Conservation (phyloP, 441 rosid species). For the Erodium trifolium region DNA sequence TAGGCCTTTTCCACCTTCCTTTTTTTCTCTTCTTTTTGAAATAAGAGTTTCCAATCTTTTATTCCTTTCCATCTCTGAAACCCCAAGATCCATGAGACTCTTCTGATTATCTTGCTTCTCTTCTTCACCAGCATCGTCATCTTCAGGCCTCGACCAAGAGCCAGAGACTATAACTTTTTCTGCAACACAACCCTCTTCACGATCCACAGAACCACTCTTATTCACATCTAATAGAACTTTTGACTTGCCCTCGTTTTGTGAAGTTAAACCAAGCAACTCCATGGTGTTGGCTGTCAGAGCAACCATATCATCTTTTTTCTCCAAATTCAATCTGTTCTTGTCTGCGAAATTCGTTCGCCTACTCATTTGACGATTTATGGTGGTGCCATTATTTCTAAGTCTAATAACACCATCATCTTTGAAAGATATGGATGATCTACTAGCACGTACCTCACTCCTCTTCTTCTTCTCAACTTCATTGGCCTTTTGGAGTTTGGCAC, state of each 20-base stretch:
- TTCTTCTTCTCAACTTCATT: constrained; percentile 12
- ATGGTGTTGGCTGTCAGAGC: constrained; percentile 4
- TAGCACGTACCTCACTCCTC: constrained; percentile 9
- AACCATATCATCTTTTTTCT: constrained; percentile 22
- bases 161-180: constrained; percentile 4
- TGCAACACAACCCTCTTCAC: constrained; percentile 9
- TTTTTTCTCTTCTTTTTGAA: constrained; percentile 55
- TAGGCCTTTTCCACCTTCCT: constrained; percentile 39
- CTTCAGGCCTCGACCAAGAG: constrained; percentile 14
- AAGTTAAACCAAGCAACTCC: constrained; percentile 6
- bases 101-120: constrained; percentile 54
- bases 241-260: background rate
- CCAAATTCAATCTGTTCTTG: constrained; percentile 22
- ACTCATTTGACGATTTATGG: constrained; percentile 32
- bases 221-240: background rate
- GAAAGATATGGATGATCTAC: background rate
- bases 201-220: no score
- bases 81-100: constrained; percentile 78
- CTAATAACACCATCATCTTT: constrained; percentile 5
- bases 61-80: constrained; percentile 71
- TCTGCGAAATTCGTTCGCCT: constrained; percentile 34
- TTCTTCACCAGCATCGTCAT: constrained; percentile 22
- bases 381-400: constrained; percentile 15
- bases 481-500: constrained; percentile 8
- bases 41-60: constrained; percentile 68